Base-by-base conservation (phyloP, 1,139 yeast species). In the Yamadazyma epiphylla region DNA sequence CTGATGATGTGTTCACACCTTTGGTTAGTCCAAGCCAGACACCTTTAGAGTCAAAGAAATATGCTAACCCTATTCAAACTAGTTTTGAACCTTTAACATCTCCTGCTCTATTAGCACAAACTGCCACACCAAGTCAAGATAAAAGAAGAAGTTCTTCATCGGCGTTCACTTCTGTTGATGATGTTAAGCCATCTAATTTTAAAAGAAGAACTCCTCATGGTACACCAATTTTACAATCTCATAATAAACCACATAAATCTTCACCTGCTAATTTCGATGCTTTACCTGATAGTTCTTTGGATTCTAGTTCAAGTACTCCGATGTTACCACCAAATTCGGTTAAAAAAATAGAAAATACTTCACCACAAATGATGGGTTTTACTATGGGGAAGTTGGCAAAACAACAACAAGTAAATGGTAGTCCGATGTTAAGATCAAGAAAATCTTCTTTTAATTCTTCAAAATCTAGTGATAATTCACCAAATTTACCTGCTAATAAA, bases 11-110 rank as follows among this genome's bases (percentile, higher is more conserved):
- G 4, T 81, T 77, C 53, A 83, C 94, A 0, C 94, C 94, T 0
- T 61, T 84, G 31, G 74, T 82, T 9, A 80, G 88, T 2, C 94
- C 94, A 0, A 82, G 83, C 3, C 79, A 74, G 15, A 77, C 85
- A 2, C 88, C 89, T 0, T 48, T 74, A 43, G 87, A 79, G 22
- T 44, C 51, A n/a, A 28, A 28, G 13, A 35, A 38, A 21, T 30
- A 36, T 23, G 9, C 38, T 6, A 48, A 55, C 8, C 65, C 70
- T 2, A 52, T 57, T 7, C 61, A 52, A 30, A 49, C 64, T 19
- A 42, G 64, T 35, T 56, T 68, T 46, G 65, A 72, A 59, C 64
- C 76, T 27, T 42, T 80, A 38, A 76, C 86, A 2, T 78, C 86
- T 1, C 88, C 89, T 1, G 84, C 86, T 2, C 56, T 81, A 28